Evolutionary conservation across 2,329 filamentous ascomycete genomes (phyloP), one percentile per base, ranked within the genome.

Genomic region (Cladophialophora immunda): DNA sequence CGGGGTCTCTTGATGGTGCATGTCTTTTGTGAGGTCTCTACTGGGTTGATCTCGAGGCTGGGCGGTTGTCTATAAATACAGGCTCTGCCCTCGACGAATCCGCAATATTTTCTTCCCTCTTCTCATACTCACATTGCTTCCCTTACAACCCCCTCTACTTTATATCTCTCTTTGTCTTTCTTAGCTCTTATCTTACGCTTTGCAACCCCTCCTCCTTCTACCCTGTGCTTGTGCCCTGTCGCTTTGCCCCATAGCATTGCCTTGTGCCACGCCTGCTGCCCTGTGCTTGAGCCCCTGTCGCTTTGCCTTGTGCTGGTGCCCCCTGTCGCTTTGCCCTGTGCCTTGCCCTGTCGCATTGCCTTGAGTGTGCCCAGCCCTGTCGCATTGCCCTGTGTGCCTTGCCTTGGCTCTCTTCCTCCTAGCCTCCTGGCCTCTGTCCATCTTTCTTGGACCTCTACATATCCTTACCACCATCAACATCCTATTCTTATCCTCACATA

Each of bases 1-100:
- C 41, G 11, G 11, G 5, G n/a, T 47, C 19, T 47, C 7, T 17
- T 25, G 41, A 47, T 41, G 19, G n/a, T 2, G 2, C n/a, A 25
- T 47, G 6, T 17, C 19, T 25, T 25, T 47, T 8, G 2, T 25
- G 41, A 47, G 11, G 36, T 13, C 41, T 22, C n/a, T 7, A 25
- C 41, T 47, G 41, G 41, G 41, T 47, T 47, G 41, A 47, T 47
- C 19, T 47, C 41, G 1, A 22, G 80, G 64, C 76, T 80, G 9
- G 72, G 78, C 56, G 66, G 68, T 41, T 66, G 68, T 53, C 66
- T 61, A 61, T 68, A 58, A 68, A n/a, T 30, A 54, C 7, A 17
- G 25, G 22, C 57, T 34, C 55, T 58, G 19, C 32, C 52, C 3
- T 17, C n/a, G 41, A 25, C 2, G 11, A 32, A n/a, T 54, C 25